A percentile compares a stretch with the other conserved stretches of the same genome.
phyloP scores from a whole-genome alignment of 129 eudicot genomes.

The Helichrysum umbraculigerum region DNA sequence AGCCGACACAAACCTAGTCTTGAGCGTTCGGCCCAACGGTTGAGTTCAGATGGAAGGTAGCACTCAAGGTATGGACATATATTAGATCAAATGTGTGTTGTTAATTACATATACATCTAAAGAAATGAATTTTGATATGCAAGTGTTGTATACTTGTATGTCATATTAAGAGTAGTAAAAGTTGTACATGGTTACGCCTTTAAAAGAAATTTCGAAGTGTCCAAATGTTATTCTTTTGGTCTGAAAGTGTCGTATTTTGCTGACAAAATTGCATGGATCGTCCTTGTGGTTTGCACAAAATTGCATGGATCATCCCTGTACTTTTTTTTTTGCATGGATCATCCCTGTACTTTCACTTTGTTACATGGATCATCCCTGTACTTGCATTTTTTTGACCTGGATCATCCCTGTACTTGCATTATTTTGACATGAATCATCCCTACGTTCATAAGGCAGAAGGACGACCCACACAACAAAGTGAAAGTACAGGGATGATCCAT shows the following conservation, averaged over 20 bases:
- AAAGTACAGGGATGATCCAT: too few relatives aligned
- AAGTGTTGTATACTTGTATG: constrained; percentile 20
- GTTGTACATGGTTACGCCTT: neutral
- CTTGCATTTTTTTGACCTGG: too few relatives aligned
- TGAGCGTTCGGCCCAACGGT: constrained; percentile 61
- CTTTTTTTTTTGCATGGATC: too few relatives aligned
- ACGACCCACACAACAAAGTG: too few relatives aligned
- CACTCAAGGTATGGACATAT: constrained; percentile 18
- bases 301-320: too few relatives aligned
- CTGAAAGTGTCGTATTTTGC: neutral
- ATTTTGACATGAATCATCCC: too few relatives aligned
- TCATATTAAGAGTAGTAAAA: constrained; percentile 18
- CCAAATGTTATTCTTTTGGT: neutral
- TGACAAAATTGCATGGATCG: too few relatives aligned
- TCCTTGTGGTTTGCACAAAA: too few relatives aligned
- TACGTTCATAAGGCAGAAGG: too few relatives aligned
- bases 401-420: too few relatives aligned
- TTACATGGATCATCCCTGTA: too few relatives aligned
- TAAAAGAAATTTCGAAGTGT: neutral
- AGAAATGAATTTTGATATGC: constrained; percentile 9
- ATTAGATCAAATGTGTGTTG: neutral
- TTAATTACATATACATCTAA: neutral
- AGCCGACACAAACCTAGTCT: constrained; percentile 51
- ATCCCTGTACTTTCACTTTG: too few relatives aligned
- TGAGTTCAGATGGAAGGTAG: constrained; percentile 39